A percentile compares a stretch with the other conserved stretches of the same genome.
Evolutionary conservation across 73 alveolate genomes (phyloP).

Genomic region (Symbiodinium natans): DNA sequence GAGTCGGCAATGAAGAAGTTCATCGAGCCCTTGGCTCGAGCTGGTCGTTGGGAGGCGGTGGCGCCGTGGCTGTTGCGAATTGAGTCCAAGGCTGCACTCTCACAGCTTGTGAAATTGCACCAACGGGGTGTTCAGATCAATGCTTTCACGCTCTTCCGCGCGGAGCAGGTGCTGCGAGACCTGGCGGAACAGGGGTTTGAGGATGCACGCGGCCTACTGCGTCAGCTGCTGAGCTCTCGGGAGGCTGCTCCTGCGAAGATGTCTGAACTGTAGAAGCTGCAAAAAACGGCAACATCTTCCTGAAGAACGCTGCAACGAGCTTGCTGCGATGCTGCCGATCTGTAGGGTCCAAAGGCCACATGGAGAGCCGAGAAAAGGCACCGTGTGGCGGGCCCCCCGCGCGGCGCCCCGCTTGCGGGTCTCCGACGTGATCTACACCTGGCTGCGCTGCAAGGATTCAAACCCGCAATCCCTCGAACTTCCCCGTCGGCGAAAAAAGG

Average conservation of each 20-base stretch:
- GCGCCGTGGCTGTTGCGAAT: conserved; percentile 71
- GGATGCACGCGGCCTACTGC: conserved; percentile 6
- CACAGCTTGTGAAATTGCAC: conserved; percentile 67
- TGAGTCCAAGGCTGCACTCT: conserved; percentile 58
- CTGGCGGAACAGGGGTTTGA: conserved; percentile 52
- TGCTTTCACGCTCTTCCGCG: conserved; percentile 41
- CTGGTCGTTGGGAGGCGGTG: conserved; percentile 50
- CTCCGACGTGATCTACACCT: no score
- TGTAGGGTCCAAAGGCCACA: no score
- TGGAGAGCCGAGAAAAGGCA: no score
- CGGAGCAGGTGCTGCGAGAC: conserved; percentile 46
- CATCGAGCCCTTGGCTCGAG: conserved; percentile 53
- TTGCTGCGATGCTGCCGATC: no score
- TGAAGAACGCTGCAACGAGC: no score
- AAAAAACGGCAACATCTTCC: no score
- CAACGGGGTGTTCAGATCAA: conserved; percentile 31
- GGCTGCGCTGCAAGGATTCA: no score
- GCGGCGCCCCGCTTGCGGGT: no score
- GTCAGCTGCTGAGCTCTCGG: background rate
- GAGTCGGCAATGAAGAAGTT: conserved; percentile 20
- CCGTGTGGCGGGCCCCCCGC: no score
- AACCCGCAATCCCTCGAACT: no score
- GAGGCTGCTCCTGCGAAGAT: background rate
- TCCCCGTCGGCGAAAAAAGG: no score
- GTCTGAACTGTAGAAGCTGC: background rate